Evolutionary conservation across 768 basidiomycete genomes (phyloP).

Genomic region (Tricholoma saponaceum): DNA sequence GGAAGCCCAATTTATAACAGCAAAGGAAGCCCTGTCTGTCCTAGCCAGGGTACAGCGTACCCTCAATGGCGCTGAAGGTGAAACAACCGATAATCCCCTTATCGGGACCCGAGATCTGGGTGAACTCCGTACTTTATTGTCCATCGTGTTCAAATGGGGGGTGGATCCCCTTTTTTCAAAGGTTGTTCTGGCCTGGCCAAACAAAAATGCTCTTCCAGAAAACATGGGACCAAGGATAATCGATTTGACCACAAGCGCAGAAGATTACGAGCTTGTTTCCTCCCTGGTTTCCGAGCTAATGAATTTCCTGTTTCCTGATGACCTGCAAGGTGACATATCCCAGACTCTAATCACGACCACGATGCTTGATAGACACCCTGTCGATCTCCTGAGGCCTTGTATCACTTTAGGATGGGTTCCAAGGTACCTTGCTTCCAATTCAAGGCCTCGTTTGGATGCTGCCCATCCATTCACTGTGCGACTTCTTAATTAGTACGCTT

Average conservation of each 20-base stretch:
- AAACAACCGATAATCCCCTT: constrained; percentile 21
- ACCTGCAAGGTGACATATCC: constrained; percentile 41
- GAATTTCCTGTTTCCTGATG: constrained; percentile 48
- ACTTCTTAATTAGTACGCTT: constrained; percentile 58
- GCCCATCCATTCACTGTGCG: constrained; percentile 51
- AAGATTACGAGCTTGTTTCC: constrained; percentile 42
- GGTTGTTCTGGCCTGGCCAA: constrained; percentile 38
- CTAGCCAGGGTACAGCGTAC: constrained; percentile 44
- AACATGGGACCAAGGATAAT: constrained; percentile 30
- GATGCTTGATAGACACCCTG: constrained; percentile 49
- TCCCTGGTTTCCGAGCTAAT: constrained; percentile 41
- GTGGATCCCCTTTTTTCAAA: constrained; percentile 47
- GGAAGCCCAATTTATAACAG: constrained; percentile 48
- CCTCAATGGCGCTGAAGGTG: constrained; percentile 23
- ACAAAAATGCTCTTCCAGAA: constrained; percentile 14
- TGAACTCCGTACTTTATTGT: constrained; percentile 57
- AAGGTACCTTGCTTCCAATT: constrained; percentile 36
- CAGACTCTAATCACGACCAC: constrained; percentile 61
- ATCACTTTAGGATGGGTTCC: constrained; percentile 75
- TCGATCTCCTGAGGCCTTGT: constrained; percentile 56
- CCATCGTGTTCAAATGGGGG: constrained; percentile 73
- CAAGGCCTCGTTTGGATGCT: constrained; percentile 37
- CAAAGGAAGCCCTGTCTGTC: constrained; percentile 48
- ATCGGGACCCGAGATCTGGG: constrained; percentile 68
- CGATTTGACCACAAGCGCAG: constrained; percentile 37